Evolutionary conservation across 345 rosid genomes (phyloP), one percentile per base, ranked within the genome.

Genomic region (Eucalyptus cloeziana): DNA sequence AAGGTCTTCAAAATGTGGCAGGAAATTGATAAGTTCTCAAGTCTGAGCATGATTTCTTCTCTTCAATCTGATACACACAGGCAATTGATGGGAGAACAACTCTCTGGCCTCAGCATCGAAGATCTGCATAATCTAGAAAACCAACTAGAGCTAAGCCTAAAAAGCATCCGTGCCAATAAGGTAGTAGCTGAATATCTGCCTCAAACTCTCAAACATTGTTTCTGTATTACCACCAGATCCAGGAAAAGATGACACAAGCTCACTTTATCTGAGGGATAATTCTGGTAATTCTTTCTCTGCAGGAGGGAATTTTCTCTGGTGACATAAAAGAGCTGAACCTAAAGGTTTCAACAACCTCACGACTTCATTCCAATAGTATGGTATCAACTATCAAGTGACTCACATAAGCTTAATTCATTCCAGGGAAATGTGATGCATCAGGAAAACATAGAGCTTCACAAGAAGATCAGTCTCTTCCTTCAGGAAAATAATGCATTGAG

Each of bases 81-180:
- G 93, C 93, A 95, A 93, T 93, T 96, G 96, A 95, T 94, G 96
- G 98, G 98, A 10, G 95, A 95, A 91, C 95, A 94, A 90, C 97
- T 96, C 89, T 93, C 97, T 17, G 94, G 95, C 47, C 91, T 96
- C 90, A 89, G 87, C 67, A 87, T 90, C 45, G 87, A 94, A 86
- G 94, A 95, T 87, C 89, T 95, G 87, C 95, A 92, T 90, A 92
- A 93, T 89, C 92, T 94, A 91, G 96, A 96, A 88, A 95, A 89
- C 88, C 95, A 89, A 81, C 87, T 93, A 90, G 97, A 94, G 86
- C 88, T 89, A 90, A 95, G 95, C 90, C 94, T 96, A 52, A 92
- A 89, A 3, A 92, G 95, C 52, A 94, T 95, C 40, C 95, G 93
- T 14, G 91, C 91, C 93, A 93, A 94, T 89, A 94, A 95, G 98